Base-by-base conservation (phyloP, 2,329 filamentous ascomycete species). In the Shiraia bambusicola region DNA sequence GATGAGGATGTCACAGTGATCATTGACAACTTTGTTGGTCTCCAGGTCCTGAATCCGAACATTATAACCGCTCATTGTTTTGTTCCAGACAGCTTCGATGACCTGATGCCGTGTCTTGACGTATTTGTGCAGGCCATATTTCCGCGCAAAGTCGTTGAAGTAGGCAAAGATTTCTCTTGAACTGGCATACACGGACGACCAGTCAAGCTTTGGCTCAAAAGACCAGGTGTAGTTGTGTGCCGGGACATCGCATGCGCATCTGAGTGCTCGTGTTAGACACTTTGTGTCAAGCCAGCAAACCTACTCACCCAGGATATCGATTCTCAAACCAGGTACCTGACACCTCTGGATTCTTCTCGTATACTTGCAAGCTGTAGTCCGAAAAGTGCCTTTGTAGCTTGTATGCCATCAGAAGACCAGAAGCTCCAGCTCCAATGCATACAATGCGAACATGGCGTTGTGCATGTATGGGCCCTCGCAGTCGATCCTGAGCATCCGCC, bases 321-420 rank as follows among this genome's bases (percentile, higher is more conserved):
- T 79, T 79, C 54, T 78, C 76, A 29, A 61, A 75, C 76, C 76
- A 79, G 3, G 76, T 78, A 4, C 76, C 76, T 2, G 67, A 65
- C 1, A 77, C 59, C 29, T 71, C 70, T 1, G 61, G 38, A 45
- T 77, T 77, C 57, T 77, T 77, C 50, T 79, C 76, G 44, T 74
- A 78, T 3, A 77, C 58, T 8, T 59, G 59, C 37, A 68, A 56
- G 9, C 51, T 63, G 56, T 69, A 74, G 45, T 75, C 72, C 9
- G 54, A 52, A 39, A 78, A 74, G 25, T 70, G 67, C 22, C 64
- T 65, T 43, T 70, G 69, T 6, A 77, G 58, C 56, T 77, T 77
- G 65, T 76, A 76, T 12, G 74, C 74, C 51, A 76, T 60, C 27
- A 70, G 52, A 1, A 78, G 60, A 1, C 75, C 76, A 3, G 74